Evolutionary conservation across 2,329 filamentous ascomycete genomes (phyloP).

Genomic region (Esteya vermicola): DNA sequence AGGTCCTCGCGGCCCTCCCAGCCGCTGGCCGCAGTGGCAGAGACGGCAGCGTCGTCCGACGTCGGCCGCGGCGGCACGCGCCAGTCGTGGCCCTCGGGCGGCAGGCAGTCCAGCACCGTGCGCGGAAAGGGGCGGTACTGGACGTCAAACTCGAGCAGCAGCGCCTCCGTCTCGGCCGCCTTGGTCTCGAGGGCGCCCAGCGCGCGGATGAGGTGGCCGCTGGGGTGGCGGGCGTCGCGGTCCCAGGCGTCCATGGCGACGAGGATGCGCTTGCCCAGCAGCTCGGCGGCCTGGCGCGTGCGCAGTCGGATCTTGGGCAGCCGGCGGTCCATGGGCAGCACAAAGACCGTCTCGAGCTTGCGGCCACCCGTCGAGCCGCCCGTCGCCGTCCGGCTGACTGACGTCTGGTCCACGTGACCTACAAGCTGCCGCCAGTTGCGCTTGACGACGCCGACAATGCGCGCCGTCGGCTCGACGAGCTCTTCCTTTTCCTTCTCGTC

Average conservation of each 20-base stretch:
- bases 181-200: slow-evolving; percentile 91
- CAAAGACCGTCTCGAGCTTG: slow-evolving; percentile 82
- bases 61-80: too few species aligned
- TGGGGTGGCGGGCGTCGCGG: slow-evolving; percentile 78
- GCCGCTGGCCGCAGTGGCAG: slow-evolving; percentile 54
- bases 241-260: slow-evolving; percentile 96
- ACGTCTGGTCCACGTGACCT: slow-evolving; percentile 82
- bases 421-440: slow-evolving; percentile 98
- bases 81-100: slow-evolving; percentile 86
- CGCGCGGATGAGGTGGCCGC: slow-evolving; percentile 86
- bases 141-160: slow-evolving; percentile 90
- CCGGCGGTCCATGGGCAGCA: slow-evolving; percentile 95
- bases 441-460: slow-evolving; percentile 82
- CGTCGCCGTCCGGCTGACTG: slow-evolving; percentile 56
- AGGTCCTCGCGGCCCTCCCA: slow-evolving; percentile 81
- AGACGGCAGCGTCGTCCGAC: too few species aligned
- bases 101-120: slow-evolving; percentile 85
- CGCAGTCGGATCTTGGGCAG: slow-evolving; percentile 91
- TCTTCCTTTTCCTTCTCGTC: slow-evolving; percentile 57
- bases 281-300: slow-evolving; percentile 76
- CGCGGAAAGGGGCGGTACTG: slow-evolving; percentile 97
- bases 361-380: slow-evolving; percentile 54
- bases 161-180: slow-evolving; percentile 90
- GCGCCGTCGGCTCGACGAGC: slow-evolving; percentile 76
- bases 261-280: slow-evolving; percentile 80